Evolutionary conservation across 805 yeast genomes (phyloP), one percentile per base, ranked within the genome.

Genomic region (Cyberlindnera mrakii): DNA sequence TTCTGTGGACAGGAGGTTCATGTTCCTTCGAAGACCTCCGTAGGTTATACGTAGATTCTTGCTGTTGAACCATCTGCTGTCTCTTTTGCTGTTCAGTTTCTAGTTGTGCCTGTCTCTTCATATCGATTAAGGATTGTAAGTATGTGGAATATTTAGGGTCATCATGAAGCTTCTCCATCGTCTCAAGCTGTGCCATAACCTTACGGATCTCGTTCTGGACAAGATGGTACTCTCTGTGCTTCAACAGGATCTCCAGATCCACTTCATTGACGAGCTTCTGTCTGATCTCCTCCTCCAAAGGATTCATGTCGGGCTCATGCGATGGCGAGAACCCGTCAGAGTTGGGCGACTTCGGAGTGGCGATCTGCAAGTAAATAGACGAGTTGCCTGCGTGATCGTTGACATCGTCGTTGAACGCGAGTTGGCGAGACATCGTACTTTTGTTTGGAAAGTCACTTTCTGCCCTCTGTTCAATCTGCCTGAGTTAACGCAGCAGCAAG

Each of bases 211-310:
- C 85, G 33, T 70, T 68, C 41, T 76, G 73, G 1, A 78, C 66
- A 17, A 71, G 57, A 32, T 68, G 63, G 36, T 72, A 56, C 55
- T 82, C 85, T 44, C 74, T 70, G 58, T 80, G 82, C 42, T 77
- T 80, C 39, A 81, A 60, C 25, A 82, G 53, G 11, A 80, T 77
- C 50, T 80, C 85, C 36, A 80, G 55, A 54, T 80, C 82, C 16
- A 80, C 63, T 49, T 77, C 78, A 45, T 74, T 59, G n/a, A 60
- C 34, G 5, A 68, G 47, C 38, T 63, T 64, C 30, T 55, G 60
- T 45, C 61, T 69, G 18, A 63, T 60, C 44, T 42, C 50, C 5
- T 39, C 23, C 25, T 51, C 54, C 30, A 41, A 18, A 35, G 45
- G 46, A 18, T 38, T 43, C 16, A 40, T 37, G 7, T 46, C 49